These are phyloP conservation scores for Boletus sp. DNA, from an alignment of 1,284 basidiomycete genomes.

Conservation along the genomic window DNA sequence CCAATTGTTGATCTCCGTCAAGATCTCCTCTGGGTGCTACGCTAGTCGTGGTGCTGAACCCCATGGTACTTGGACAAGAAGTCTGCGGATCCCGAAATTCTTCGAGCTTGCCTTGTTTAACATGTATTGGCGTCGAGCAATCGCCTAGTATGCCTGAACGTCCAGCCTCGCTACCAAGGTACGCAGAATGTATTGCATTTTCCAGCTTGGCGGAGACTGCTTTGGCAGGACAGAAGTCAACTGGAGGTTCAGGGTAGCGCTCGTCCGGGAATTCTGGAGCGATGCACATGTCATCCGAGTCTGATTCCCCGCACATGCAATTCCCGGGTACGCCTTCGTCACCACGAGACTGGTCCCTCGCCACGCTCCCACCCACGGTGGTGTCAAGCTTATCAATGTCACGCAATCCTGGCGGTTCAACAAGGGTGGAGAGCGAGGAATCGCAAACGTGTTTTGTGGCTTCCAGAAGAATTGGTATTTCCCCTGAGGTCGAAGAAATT, in stretches of 20 bases:
- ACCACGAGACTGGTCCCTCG: background rate
- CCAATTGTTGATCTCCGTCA: conserved; percentile 15
- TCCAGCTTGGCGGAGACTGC: background rate
- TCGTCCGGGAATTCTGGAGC: background rate
- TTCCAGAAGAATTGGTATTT: conserved; percentile 55
- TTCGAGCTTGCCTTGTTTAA: conserved; percentile 1
- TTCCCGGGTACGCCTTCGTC: conserved; percentile 2
- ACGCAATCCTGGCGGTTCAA: conserved; percentile 1
- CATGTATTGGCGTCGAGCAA: background rate
- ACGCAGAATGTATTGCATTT: background rate
- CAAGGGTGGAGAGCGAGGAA: background rate
- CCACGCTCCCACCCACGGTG: background rate
- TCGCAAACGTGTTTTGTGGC: conserved; percentile 5
- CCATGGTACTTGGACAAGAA: conserved; percentile 10
- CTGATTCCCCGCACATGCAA: conserved; percentile 4
- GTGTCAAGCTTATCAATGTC: conserved; percentile 4
- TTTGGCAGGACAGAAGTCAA: background rate
- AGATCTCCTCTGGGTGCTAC: conserved; percentile 15
- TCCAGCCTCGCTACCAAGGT: background rate
- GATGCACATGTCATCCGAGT: background rate
- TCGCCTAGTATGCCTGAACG: background rate
- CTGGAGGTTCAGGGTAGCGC: conserved; percentile 1
- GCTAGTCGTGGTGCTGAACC: background rate
- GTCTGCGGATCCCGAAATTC: conserved; percentile 17
- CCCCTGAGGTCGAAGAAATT: conserved; percentile 43